A percentile compares a stretch with the other conserved stretches of the same genome.
Evolutionary conservation across 2,329 filamentous ascomycete genomes (phyloP).

Genomic region (Taxawa tesnikishii): DNA sequence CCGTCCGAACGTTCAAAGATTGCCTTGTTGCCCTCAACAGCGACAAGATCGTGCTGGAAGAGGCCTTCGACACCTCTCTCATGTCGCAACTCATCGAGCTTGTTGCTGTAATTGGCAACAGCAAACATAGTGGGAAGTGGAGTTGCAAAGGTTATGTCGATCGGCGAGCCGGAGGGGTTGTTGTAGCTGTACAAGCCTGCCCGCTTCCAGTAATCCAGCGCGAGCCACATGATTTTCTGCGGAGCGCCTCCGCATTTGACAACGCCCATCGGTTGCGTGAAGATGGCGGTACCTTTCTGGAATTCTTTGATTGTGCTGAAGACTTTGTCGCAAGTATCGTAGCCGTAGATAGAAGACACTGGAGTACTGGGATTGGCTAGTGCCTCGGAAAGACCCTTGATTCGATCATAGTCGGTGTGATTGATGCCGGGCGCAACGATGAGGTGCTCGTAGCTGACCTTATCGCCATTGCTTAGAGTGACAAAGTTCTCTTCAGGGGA

Average conservation of each 20-base stretch:
- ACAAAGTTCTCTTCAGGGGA: constrained; percentile 44
- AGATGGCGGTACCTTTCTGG: constrained; percentile 22
- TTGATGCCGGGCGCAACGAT: constrained; percentile 40
- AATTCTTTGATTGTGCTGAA: constrained; percentile 19
- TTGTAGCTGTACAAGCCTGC: constrained; percentile 20
- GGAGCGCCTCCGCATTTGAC: constrained; percentile 28
- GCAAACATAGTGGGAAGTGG: constrained; percentile 27
- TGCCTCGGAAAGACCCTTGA: constrained; percentile 15
- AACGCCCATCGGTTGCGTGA: constrained; percentile 25
- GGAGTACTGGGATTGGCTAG: constrained; percentile 20
- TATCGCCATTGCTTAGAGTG: constrained; percentile 42
- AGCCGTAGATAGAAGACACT: constrained; percentile 26
- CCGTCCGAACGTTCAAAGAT: constrained; percentile 17
- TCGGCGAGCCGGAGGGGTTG: constrained; percentile 15
- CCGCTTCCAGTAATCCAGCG: constrained; percentile 24
- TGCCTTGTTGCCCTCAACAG: constrained; percentile 24
- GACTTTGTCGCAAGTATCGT: constrained; percentile 26
- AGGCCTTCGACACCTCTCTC: constrained; percentile 24
- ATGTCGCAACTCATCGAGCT: constrained; percentile 21
- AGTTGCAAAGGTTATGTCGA: constrained; percentile 25
- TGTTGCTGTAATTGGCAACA: constrained; percentile 25
- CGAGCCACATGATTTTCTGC: constrained; percentile 31
- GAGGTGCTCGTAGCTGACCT: constrained; percentile 50
- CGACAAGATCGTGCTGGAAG: constrained; percentile 25
- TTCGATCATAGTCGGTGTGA: constrained; percentile 9